Conservation (phyloP, 129 eudicot species). For the Helichrysum umbraculigerum region DNA sequence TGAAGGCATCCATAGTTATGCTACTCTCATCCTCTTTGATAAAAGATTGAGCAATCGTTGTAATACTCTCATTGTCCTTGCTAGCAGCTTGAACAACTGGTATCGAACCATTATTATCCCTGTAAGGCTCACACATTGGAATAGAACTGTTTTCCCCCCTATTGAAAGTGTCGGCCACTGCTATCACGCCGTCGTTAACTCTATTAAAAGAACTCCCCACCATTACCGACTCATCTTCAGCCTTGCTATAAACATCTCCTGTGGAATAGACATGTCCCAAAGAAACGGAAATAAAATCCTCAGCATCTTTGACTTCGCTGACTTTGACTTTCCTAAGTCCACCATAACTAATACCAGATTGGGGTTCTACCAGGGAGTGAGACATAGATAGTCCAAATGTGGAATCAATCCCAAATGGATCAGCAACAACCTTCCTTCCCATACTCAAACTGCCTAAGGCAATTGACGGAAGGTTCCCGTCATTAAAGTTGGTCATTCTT, state of each 20-base stretch:
- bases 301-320: constrained; percentile 53
- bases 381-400: constrained; percentile 48
- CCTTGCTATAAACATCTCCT: constrained; percentile 35
- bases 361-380: constrained; percentile 43
- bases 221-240: constrained; percentile 38
- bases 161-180: constrained; percentile 33
- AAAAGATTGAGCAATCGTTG: constrained; percentile 40
- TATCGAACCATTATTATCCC: constrained; percentile 29
- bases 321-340: constrained; percentile 59
- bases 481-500: constrained; percentile 37
- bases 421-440: constrained; percentile 37
- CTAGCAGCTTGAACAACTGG: constrained; percentile 34
- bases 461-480: constrained; percentile 8
- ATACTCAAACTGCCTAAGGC: not conserved
- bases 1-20: constrained; percentile 38
- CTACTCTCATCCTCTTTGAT: constrained; percentile 34
- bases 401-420: constrained; percentile 39
- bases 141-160: constrained; percentile 37
- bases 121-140: constrained; percentile 37
- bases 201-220: constrained; percentile 39
- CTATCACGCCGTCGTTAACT: constrained; percentile 34
- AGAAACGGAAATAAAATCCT: constrained; percentile 36
- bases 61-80: constrained; percentile 33
- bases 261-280: constrained; percentile 32
- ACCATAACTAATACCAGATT: constrained; percentile 45